Evolutionary conservation across 2,329 filamentous ascomycete genomes (phyloP).

Genomic region (Pezicula rhizophila): DNA sequence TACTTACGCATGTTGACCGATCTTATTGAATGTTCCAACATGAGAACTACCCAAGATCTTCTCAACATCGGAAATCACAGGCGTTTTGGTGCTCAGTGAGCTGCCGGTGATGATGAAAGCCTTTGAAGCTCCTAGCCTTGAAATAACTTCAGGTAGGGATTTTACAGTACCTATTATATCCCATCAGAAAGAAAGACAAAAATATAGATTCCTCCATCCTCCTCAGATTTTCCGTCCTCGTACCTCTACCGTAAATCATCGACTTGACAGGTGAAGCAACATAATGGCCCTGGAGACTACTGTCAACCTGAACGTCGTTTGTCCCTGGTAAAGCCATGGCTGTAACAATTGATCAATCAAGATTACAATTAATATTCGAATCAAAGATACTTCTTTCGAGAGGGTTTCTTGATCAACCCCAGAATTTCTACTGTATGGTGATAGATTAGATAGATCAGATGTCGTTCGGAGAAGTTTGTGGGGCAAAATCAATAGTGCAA

Average conservation of each 20-base stretch:
- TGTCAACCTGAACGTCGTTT: constrained; percentile 9
- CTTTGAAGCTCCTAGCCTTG: constrained; percentile 33
- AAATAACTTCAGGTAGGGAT: constrained; percentile 5
- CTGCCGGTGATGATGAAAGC: constrained; percentile 51
- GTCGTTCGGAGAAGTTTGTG: too few species aligned
- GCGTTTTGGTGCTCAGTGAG: constrained; percentile 47
- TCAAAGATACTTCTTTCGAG: too few species aligned
- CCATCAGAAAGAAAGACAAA: too few species aligned
- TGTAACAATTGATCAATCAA: not conserved
- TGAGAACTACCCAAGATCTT: constrained; percentile 37
- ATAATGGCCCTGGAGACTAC: constrained; percentile 12
- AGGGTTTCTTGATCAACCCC: too few species aligned
- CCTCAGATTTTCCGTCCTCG: not conserved
- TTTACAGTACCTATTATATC: constrained; percentile 8
- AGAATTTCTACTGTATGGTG: too few species aligned
- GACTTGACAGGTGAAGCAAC: constrained; percentile 12
- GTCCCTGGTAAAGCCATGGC: constrained; percentile 10
- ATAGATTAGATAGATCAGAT: too few species aligned
- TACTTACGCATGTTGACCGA: constrained; percentile 42
- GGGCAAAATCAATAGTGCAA: too few species aligned
- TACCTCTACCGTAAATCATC: constrained; percentile 19
- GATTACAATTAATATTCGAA: too few species aligned
- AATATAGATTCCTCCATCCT: too few species aligned
- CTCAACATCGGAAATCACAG: constrained; percentile 45
- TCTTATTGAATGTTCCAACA: constrained; percentile 48